A percentile compares a stretch with the other conserved stretches of the same genome.
These are phyloP conservation scores for Citrus sp. DNA, from an alignment of 345 rosid species.

Conservation along the genomic window DNA sequence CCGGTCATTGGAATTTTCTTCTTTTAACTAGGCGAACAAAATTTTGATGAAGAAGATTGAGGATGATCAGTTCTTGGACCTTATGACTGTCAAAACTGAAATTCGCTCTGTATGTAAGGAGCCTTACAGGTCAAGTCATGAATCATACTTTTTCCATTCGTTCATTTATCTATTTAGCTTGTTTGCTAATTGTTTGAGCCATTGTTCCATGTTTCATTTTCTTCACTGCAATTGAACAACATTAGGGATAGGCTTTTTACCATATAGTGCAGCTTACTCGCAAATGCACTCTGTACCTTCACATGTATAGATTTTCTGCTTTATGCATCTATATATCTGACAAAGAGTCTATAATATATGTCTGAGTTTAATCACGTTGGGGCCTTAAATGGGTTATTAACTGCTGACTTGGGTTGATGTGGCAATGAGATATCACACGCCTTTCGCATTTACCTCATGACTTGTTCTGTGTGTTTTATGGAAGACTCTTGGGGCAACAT, in stretches of 20 bases:
- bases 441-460: not conserved
- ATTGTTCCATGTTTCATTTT: not conserved
- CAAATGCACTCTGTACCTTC: not conserved
- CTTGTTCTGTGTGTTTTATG: not conserved
- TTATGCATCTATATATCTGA: not conserved
- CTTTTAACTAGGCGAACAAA: constrained; percentile 67
- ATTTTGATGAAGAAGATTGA: constrained; percentile 88
- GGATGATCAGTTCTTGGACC: constrained; percentile 91
- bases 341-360: no score
- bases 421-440: not conserved
- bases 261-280: not conserved
- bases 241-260: not conserved
- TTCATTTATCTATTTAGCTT: constrained; percentile 9
- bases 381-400: not conserved
- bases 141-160: constrained; percentile 12
- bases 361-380: not conserved
- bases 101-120: constrained; percentile 82
- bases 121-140: constrained; percentile 71
- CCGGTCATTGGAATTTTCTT: constrained; percentile 3
- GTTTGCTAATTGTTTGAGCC: not conserved
- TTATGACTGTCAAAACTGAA: constrained; percentile 79
- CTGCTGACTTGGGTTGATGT: not conserved
- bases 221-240: not conserved
- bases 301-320: not conserved
- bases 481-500: not conserved